These are phyloP conservation scores for Carex scoparia DNA, from an alignment of 176 grass and related monocot species.

Conservation along the genomic window DNA sequence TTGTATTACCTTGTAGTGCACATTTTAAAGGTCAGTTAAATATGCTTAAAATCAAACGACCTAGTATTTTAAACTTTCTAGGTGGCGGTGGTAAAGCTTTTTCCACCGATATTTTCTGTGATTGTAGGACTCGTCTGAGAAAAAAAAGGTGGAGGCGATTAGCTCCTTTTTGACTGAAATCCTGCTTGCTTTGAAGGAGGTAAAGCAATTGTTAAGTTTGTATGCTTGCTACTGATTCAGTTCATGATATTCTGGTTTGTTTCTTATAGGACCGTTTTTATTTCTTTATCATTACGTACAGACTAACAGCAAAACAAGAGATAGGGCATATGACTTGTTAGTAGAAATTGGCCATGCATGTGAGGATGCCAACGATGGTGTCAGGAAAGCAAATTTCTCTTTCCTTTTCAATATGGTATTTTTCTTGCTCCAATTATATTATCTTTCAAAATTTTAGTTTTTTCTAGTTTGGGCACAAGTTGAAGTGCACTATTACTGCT, in stretches of 20 bases:
- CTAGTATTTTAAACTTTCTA: neutral
- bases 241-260: neutral
- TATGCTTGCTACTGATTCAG: neutral
- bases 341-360: constrained; percentile 87
- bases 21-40: constrained; percentile 66
- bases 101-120: neutral
- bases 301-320: constrained; percentile 91
- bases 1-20: constrained; percentile 73
- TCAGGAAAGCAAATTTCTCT: constrained; percentile 59
- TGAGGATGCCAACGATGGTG: constrained; percentile 52
- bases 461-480: neutral
- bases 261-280: constrained; percentile 9
- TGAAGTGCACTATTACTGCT: neutral
- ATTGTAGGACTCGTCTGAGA: constrained; percentile 67
- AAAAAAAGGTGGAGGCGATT: constrained; percentile 66
- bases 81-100: neutral
- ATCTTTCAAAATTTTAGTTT: neutral
- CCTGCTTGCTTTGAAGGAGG: constrained; percentile 83
- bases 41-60: neutral
- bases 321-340: constrained; percentile 87
- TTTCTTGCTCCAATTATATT: constrained; percentile 18
- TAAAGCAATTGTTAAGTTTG: constrained; percentile 23
- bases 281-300: constrained; percentile 43
- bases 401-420: constrained; percentile 88
- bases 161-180: constrained; percentile 94